These are phyloP conservation scores for Monilinia vaccinii-corymbosi DNA, from an alignment of 2,329 filamentous ascomycete genomes.

Conservation along the genomic window DNA sequence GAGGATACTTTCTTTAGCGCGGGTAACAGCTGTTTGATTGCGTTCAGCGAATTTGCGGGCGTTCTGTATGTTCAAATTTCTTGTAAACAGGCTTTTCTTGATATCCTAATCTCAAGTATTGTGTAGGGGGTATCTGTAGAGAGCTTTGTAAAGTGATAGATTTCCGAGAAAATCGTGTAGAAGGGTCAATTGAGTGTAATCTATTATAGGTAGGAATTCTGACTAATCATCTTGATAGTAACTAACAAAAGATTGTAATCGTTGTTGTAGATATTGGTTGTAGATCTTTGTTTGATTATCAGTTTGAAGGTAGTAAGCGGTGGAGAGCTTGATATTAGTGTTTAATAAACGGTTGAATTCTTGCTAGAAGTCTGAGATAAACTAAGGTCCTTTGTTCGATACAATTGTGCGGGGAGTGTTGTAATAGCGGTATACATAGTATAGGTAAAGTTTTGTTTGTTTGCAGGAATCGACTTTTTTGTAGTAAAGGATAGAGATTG, in stretches of 20 bases:
- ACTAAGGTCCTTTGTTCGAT: not conserved
- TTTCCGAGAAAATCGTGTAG: not conserved
- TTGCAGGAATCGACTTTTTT: not conserved
- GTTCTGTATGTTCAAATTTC: too few species aligned
- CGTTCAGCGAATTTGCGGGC: too few species aligned
- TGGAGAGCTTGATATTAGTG: not conserved
- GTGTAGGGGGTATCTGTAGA: not conserved
- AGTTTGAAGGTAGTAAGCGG: not conserved
- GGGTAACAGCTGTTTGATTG: too few species aligned
- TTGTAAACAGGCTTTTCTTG: too few species aligned
- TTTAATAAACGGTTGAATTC: not conserved
- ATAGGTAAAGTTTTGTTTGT: not conserved
- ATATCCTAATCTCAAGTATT: too few species aligned
- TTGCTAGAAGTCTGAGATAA: not conserved
- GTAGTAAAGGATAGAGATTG: not conserved
- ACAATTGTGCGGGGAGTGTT: not conserved
- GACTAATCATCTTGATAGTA: not conserved
- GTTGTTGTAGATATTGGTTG: not conserved
- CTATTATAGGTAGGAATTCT: not conserved
- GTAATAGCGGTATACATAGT: not conserved
- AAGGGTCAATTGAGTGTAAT: not conserved
- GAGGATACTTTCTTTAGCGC: too few species aligned
- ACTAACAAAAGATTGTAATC: not conserved
- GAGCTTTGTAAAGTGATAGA: not conserved
- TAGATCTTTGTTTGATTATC: not conserved